Evolutionary conservation across 768 basidiomycete genomes (phyloP), one percentile per base, ranked within the genome.

Genomic region (Collybiopsis confluens): DNA sequence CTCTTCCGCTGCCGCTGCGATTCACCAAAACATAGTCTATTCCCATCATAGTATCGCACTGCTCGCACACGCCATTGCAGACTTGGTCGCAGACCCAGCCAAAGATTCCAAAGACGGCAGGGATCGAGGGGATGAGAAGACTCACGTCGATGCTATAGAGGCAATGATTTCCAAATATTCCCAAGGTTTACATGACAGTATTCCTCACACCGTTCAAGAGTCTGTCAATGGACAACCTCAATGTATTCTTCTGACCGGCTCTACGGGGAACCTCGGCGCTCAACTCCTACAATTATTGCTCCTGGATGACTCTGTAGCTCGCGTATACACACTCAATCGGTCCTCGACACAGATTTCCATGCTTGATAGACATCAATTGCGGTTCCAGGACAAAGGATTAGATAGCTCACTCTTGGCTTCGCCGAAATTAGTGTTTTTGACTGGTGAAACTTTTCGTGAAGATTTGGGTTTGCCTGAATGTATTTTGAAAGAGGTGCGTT

Each of bases 251-350:
- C 53, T 71, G 26, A 71, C 70, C 0, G 70, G 70, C 24, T 65
- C 70, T 0, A 70, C 70, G 3, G 70, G 70, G 7, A 61, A 59
- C 11, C 58, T 71, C 0, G 68, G 70, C 15, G 61, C 66, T 1
- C 52, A 64, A 33, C 45, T 67, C n/a, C 59, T 71, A 13, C 50
- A 52, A 0, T 27, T 15, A 2, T 35, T 53, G 8, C 35, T 70
- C 61, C 62, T 36, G 6, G 48, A 37, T 9, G 52, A 53, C 11
- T 33, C 52, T 2, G 62, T 66, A 2, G 26, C 42, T 11, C 53
- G 44, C 16, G 52, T 66, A 3, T 68, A 64, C 42, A 59, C 58
- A 0, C 24, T 65, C 3, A 62, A 66, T 52, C 59, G 65, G 13
- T 15, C n/a, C 3, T 33, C 18, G 23, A 5, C 36, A 3, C 8